Evolutionary conservation across 1,139 yeast species (phyloP).

Genomic region (Yamadazyma pseudoaaseri): DNA sequence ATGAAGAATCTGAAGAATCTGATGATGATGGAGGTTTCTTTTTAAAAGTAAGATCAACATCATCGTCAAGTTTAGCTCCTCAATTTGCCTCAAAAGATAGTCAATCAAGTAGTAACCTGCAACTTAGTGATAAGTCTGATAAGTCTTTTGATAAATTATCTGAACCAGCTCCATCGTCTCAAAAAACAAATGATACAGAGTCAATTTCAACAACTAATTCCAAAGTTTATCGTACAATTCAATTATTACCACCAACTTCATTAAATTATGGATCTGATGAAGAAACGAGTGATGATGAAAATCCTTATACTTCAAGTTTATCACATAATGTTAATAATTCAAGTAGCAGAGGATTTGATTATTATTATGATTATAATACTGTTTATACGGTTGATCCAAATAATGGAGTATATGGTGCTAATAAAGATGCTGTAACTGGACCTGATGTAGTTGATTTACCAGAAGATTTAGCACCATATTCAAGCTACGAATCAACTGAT

Average conservation of each 20-base stretch:
- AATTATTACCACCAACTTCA: conserved; percentile 76
- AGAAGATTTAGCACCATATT: conserved; percentile 42
- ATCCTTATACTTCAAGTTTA: conserved; percentile 57
- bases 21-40: conserved; percentile 75
- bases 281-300: conserved; percentile 58
- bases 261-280: conserved; percentile 78
- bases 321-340: conserved; percentile 75
- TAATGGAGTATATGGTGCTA: conserved; percentile 39
- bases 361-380: conserved; percentile 83
- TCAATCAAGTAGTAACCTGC: conserved; percentile 2
- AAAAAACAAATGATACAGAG: conserved; percentile 27
- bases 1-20: conserved; percentile 46
- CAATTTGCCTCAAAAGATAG: conserved; percentile 12
- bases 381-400: conserved; percentile 66
- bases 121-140: not conserved
- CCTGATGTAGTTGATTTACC: conserved; percentile 48
- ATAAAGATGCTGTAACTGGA: conserved; percentile 17
- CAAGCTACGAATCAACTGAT: conserved; percentile 37
- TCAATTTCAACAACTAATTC: conserved; percentile 25
- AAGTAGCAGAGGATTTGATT: conserved; percentile 68
- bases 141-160: conserved; percentile 1
- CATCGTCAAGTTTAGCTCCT: conserved; percentile 25
- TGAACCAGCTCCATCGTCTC: conserved; percentile 11
- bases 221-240: conserved; percentile 56
- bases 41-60: conserved; percentile 52